A percentile compares a stretch with the other conserved stretches of the same genome.
Evolutionary conservation across 768 basidiomycete genomes (phyloP).

Genomic region (Rhizopogon roseolus): DNA sequence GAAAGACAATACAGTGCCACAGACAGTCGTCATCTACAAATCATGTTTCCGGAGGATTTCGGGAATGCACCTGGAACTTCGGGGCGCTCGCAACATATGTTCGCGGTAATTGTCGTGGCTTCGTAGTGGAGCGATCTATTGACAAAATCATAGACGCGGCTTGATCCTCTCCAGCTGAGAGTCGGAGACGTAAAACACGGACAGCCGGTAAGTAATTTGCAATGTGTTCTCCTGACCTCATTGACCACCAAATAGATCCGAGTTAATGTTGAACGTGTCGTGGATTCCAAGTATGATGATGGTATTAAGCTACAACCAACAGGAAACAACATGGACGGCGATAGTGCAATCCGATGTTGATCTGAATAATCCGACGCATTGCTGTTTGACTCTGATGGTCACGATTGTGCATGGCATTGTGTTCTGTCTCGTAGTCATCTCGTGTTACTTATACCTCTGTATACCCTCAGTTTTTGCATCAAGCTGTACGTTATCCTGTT

Average conservation of each 20-base stretch:
- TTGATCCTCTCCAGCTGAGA: background rate
- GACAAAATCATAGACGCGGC: background rate
- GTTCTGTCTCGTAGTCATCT: no score
- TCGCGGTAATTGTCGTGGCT: background rate
- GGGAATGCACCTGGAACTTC: background rate
- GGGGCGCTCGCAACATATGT: background rate
- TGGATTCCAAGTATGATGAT: conserved; percentile 17
- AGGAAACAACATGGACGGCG: no score
- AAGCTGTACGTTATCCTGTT: no score
- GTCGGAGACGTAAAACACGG: background rate
- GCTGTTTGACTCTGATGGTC: no score
- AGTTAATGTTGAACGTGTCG: conserved; percentile 13
- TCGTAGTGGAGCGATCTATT: background rate
- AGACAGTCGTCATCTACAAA: background rate
- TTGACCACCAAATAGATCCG: conserved; percentile 6
- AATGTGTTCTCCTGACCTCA: background rate
- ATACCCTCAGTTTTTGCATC: no score
- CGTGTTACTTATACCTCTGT: no score
- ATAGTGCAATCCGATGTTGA: no score
- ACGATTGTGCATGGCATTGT: no score
- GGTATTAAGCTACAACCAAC: background rate
- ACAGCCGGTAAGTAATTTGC: conserved; percentile 7
- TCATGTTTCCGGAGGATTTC: background rate
- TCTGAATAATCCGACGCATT: no score
- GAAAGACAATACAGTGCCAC: background rate